A percentile compares a stretch with the other conserved stretches of the same genome.
Conservation (phyloP, 495 filamentous ascomycete genomes). For the Penicillium malachiteum region DNA sequence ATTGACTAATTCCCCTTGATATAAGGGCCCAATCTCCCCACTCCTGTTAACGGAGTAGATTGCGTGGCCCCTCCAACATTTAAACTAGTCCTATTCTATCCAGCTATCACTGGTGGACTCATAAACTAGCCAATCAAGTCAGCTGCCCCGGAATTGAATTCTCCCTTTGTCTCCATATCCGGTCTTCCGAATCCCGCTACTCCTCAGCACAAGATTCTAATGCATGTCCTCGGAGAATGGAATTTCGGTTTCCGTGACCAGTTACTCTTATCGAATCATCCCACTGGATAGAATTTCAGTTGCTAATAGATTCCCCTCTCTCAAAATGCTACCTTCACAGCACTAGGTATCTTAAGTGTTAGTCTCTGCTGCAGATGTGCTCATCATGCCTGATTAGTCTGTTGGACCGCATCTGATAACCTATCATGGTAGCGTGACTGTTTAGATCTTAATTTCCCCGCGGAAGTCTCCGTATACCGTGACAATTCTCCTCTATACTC, state of each 20-base stretch:
- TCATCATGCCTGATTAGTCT: neutral
- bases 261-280: neutral
- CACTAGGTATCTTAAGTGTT: neutral
- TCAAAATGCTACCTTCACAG: too few relatives aligned
- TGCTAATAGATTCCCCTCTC: neutral
- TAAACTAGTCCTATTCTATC: neutral
- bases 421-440: neutral
- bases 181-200: neutral
- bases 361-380: neutral
- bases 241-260: neutral
- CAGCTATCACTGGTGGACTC: neutral
- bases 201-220: neutral
- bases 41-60: neutral
- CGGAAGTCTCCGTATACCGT: constrained; percentile 4
- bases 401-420: neutral
- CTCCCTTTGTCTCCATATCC: neutral
- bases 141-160: neutral
- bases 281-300: neutral
- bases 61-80: neutral
- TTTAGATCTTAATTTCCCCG: neutral
- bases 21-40: neutral
- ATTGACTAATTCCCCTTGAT: neutral
- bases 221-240: neutral
- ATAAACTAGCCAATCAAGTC: neutral
- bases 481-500: neutral